Conservation (phyloP, 352 stramenopile species). For the Globisporangium radiosum region DNA sequence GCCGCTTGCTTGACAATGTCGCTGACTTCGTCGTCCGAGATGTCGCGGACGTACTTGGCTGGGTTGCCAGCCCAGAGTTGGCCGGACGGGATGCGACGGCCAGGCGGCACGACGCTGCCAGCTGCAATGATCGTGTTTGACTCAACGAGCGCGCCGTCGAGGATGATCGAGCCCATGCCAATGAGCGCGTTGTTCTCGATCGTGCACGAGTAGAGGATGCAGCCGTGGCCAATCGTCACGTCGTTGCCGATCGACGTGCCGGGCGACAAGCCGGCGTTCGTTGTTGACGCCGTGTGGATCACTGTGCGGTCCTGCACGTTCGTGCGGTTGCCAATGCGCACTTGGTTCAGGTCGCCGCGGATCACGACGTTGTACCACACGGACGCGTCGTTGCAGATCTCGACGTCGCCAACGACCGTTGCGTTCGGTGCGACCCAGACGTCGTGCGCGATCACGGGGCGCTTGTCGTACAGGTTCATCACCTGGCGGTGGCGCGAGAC, state of each 20-base stretch:
- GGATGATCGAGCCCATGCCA: constrained; percentile 93
- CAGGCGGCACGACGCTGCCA: constrained; percentile 90
- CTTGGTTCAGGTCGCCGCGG: constrained; percentile 88
- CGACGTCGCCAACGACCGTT: constrained; percentile 95
- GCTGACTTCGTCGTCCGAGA: constrained; percentile 90
- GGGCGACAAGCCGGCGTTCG: constrained; percentile 63
- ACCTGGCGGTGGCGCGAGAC: constrained; percentile 91
- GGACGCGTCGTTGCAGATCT: constrained; percentile 91
- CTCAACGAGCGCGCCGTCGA: constrained; percentile 89
- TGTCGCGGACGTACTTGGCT: constrained; percentile 90
- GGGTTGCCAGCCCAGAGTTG: constrained; percentile 97
- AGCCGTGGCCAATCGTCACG: constrained; percentile 93
- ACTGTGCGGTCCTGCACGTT: constrained; percentile 97
- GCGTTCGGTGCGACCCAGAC: constrained; percentile 95
- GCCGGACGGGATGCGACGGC: constrained; percentile 83
- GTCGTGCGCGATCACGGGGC: constrained; percentile 83
- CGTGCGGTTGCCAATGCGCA: constrained; percentile 93
- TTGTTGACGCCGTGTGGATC: constrained; percentile 89
- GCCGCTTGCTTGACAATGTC: constrained; percentile 83
- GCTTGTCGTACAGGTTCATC: constrained; percentile 92
- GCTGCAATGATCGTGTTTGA: constrained; percentile 94
- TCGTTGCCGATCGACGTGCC: constrained; percentile 93
- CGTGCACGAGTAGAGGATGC: constrained; percentile 95
- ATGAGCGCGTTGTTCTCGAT: constrained; percentile 95
- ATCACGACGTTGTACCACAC: constrained; percentile 97